Evolutionary conservation across 2,329 filamentous ascomycete species (phyloP), one percentile per base, ranked within the genome.

Genomic region (Ophiosphaerella herpotricha): DNA sequence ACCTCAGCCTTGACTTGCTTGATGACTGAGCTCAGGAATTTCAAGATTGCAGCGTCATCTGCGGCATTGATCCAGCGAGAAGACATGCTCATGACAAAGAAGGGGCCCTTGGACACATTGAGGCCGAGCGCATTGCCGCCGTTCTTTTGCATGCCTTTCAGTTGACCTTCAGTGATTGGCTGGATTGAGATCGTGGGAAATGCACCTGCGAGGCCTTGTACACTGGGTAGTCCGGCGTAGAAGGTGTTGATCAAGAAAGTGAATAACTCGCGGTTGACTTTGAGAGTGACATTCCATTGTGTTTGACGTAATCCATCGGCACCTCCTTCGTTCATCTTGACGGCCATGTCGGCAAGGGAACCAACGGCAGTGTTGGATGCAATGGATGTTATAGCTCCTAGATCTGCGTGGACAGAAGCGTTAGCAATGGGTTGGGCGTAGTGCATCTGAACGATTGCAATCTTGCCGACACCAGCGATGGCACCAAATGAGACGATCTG

Each of bases 41-140:
- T 49, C 24, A 65, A 36, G 4, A 68, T 48, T 8, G 50, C 44
- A 4, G 52, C 54, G 34, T 69, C 63, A 34, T 66, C 61, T 1
- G 52, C 49, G 2, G 52, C 49, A 24, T 52, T 41, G 3, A 12
- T 18, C 57, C 62, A 68, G 29, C 52, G 51, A 12, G 48, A 49
- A 12, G 52, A 58, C 49, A 63, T 55, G 35, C 57, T 59, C 57
- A 66, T 49, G 13, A 67, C 16, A 31, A 65, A 57, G 18, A 55
- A 57, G 6, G 61, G 62, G 0, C 63, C 57, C 7, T 51, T 45
- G 16, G 49, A 39, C 4, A 58, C n/a, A 21, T 51, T 35, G 11
- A 70, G 56, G n/a, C 66, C 67, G 11, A 70, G 58, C 14, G 64
- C 54, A 39, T 71, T 68, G 2, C 67, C 66, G 34, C 60, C 63